phyloP scores from a whole-genome alignment of 2,329 filamentous ascomycete genomes.

The Phoma sp. region DNA sequence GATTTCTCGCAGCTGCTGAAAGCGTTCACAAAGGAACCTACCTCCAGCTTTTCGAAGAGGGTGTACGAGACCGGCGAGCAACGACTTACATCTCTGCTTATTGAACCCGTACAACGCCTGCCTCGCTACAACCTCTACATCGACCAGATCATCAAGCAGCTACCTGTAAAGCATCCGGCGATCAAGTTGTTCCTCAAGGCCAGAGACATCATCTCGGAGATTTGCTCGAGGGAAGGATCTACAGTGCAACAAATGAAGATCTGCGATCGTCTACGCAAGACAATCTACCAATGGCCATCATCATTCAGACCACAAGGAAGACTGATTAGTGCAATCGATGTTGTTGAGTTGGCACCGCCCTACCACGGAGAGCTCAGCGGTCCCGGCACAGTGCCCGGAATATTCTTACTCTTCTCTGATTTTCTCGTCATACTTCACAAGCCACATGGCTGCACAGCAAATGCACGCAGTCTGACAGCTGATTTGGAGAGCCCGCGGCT shows the following conservation, averaged over 20 bases:
- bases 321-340: conserved; percentile 80
- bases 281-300: conserved; percentile 78
- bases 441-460: conserved; percentile 64
- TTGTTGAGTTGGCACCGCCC: conserved; percentile 75
- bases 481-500: conserved; percentile 80
- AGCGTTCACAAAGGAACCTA: conserved; percentile 74
- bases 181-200: conserved; percentile 84
- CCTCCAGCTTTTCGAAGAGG: conserved; percentile 81
- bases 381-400: conserved; percentile 61
- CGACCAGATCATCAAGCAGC: conserved; percentile 86
- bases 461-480: conserved; percentile 77
- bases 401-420: conserved; percentile 86
- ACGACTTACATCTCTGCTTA: conserved; percentile 84
- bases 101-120: conserved; percentile 93
- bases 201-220: conserved; percentile 91
- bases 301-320: conserved; percentile 76
- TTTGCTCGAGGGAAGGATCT: conserved; percentile 87
- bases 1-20: conserved; percentile 83
- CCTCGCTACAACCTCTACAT: conserved; percentile 96
- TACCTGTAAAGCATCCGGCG: conserved; percentile 85
- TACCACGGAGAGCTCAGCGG: conserved; percentile 60
- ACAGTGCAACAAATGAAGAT: conserved; percentile 73
- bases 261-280: conserved; percentile 73
- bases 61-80: conserved; percentile 89
- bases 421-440: conserved; percentile 79